phyloP scores from a whole-genome alignment of 2,329 filamentous ascomycete species.

The Trichoderma sp. region DNA sequence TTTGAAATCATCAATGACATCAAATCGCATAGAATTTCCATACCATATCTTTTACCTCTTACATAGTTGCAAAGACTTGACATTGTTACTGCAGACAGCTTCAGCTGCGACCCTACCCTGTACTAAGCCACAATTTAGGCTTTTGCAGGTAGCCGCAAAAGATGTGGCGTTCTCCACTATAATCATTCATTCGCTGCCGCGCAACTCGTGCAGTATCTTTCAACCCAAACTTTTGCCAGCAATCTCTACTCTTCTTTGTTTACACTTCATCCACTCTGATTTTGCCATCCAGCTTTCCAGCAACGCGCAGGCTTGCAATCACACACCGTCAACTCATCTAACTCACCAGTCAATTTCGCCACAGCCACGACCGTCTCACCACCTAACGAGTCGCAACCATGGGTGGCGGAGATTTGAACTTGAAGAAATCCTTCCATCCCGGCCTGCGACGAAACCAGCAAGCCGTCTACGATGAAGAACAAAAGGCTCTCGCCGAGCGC shows the following conservation, averaged over 20 bases:
- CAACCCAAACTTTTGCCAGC: not conserved
- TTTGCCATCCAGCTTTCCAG: not conserved
- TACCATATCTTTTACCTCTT: not conserved
- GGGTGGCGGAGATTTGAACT: constrained; percentile 92
- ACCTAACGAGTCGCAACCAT: constrained; percentile 57
- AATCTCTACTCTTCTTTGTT: not conserved
- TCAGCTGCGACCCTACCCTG: not conserved
- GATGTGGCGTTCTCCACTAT: constrained; percentile 12
- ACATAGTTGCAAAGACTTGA: not conserved
- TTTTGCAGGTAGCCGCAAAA: not conserved
- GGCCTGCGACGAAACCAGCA: constrained; percentile 87
- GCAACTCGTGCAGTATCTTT: not conserved
- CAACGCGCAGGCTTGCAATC: not conserved
- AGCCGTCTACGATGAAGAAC: constrained; percentile 87
- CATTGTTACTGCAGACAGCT: not conserved
- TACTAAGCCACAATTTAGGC: not conserved
- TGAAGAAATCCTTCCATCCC: constrained; percentile 96
- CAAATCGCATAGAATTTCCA: not conserved
- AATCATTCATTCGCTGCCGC: not conserved
- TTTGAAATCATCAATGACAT: not conserved
- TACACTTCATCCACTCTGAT: not conserved
- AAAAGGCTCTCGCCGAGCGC: constrained; percentile 90
- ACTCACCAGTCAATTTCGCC: not conserved
- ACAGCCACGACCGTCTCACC: too few relatives aligned
- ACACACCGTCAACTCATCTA: not conserved